Conservation (phyloP, 1,284 basidiomycete species). For the Fomitopsis schrenkii region DNA sequence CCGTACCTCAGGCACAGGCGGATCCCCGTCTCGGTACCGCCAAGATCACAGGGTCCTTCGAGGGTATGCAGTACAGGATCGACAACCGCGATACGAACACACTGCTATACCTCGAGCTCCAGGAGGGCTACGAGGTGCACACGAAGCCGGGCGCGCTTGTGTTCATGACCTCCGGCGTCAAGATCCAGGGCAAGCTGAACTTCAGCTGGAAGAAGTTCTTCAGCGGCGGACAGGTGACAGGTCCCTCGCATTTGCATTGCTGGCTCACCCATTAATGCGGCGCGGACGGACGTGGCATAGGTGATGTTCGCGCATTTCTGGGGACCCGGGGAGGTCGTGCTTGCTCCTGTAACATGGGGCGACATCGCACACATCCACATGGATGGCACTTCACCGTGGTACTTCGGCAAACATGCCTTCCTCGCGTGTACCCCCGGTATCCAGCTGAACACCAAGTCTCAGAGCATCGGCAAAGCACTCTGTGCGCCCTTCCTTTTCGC, state of each 20-base stretch:
- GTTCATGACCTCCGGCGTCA: slow-evolving; percentile 28
- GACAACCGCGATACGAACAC: slow-evolving; percentile 31
- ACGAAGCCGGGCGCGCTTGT: slow-evolving; percentile 31
- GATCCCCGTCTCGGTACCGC: neutral
- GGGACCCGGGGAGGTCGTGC: slow-evolving; percentile 29
- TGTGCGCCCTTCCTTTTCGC: slow-evolving; percentile 18
- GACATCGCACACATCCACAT: slow-evolving; percentile 29
- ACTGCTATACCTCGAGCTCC: slow-evolving; percentile 25
- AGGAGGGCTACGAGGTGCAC: slow-evolving; percentile 27
- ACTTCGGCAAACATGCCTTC: slow-evolving; percentile 27
- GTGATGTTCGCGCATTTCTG: slow-evolving; percentile 26
- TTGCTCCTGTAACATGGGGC: slow-evolving; percentile 32
- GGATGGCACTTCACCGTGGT: slow-evolving; percentile 26
- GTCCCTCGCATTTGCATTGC: neutral
- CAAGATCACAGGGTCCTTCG: slow-evolving; percentile 21
- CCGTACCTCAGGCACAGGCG: neutral
- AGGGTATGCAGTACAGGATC: slow-evolving; percentile 27
- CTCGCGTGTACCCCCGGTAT: slow-evolving; percentile 26
- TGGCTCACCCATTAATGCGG: neutral
- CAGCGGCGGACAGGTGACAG: slow-evolving; percentile 22
- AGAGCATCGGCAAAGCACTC: slow-evolving; percentile 27
- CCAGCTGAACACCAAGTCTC: slow-evolving; percentile 22
- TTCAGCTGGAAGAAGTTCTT: slow-evolving; percentile 28
- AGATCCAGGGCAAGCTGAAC: slow-evolving; percentile 29
- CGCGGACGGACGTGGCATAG: slow-evolving; percentile 2